Conservation (phyloP, 1,284 basidiomycete species). For the Amylostereum areolatum region DNA sequence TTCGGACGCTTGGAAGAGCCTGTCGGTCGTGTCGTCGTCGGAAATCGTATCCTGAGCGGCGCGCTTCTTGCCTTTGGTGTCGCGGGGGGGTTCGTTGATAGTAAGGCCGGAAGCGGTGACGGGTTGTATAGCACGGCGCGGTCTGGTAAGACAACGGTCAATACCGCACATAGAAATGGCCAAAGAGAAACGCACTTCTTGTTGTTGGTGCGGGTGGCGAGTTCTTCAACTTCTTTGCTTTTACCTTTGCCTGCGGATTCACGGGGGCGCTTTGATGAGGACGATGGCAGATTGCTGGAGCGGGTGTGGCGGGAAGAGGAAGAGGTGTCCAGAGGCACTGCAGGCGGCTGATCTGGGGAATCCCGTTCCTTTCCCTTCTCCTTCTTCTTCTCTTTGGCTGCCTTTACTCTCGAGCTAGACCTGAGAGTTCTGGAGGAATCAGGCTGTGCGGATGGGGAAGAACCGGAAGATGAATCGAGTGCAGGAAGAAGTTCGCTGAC, state of each 20-base stretch:
- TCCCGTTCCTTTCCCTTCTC: slow-evolving; percentile 35
- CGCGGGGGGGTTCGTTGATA: slow-evolving; percentile 69
- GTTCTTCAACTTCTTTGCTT: slow-evolving; percentile 50
- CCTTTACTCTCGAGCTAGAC: slow-evolving; percentile 71
- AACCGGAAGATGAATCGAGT: slow-evolving; percentile 17
- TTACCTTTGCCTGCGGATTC: slow-evolving; percentile 58
- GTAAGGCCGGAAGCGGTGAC: slow-evolving; percentile 39
- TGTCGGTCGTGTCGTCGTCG: slow-evolving; percentile 52
- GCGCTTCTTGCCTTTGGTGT: slow-evolving; percentile 81
- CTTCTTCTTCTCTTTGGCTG: slow-evolving; percentile 63
- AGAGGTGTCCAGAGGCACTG: slow-evolving; percentile 26
- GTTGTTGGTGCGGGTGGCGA: slow-evolving; percentile 45
- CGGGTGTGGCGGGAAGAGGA: slow-evolving; percentile 35
- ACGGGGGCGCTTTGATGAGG: slow-evolving; percentile 49
- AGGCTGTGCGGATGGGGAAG: slow-evolving; percentile 25
- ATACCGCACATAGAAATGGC: too few species aligned
- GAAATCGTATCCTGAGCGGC: slow-evolving; percentile 61
- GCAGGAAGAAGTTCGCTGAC: slow-evolving; percentile 9
- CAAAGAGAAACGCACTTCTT: too few species aligned
- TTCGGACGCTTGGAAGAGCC: slow-evolving; percentile 48
- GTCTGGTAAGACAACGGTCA: slow-evolving; percentile 28
- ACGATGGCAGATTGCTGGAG: slow-evolving; percentile 26
- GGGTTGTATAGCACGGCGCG: slow-evolving; percentile 50
- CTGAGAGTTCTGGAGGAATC: slow-evolving; percentile 44
- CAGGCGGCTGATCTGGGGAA: slow-evolving; percentile 33